These are phyloP conservation scores for Xylaria acuta DNA, from an alignment of 495 filamentous ascomycete genomes.

Conservation along the genomic window DNA sequence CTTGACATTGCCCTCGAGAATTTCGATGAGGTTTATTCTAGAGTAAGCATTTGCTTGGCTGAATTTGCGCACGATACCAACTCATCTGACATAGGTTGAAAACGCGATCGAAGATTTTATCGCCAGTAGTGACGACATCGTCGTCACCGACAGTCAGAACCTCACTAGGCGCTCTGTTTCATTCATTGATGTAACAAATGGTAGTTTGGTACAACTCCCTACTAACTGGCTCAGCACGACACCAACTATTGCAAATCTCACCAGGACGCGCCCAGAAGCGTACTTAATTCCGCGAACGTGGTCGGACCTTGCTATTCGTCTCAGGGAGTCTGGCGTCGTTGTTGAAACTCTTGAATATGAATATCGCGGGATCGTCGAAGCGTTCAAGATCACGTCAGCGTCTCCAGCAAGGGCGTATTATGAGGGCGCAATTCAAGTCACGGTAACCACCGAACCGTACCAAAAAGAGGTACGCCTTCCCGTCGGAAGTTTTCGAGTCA, in stretches of 20 bases:
- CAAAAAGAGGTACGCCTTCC: slow-evolving; percentile 34
- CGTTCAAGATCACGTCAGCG: slow-evolving; percentile 35
- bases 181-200: slow-evolving; percentile 33
- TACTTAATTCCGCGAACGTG: slow-evolving; percentile 44
- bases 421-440: slow-evolving; percentile 43
- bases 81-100: slow-evolving; percentile 33
- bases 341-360: slow-evolving; percentile 36
- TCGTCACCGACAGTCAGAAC: slow-evolving; percentile 39
- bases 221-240: slow-evolving; percentile 42
- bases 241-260: slow-evolving; percentile 41
- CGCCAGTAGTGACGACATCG: slow-evolving; percentile 32
- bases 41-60: slow-evolving; percentile 23
- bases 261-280: slow-evolving; percentile 38
- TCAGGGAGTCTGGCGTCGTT: slow-evolving; percentile 35
- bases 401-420: slow-evolving; percentile 35
- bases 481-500: slow-evolving; percentile 34
- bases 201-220: slow-evolving; percentile 33
- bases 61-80: not conserved
- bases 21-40: slow-evolving; percentile 36
- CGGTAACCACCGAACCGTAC: slow-evolving; percentile 33
- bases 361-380: slow-evolving; percentile 39
- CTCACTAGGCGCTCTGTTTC: slow-evolving; percentile 32
- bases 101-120: slow-evolving; percentile 37
- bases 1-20: slow-evolving; percentile 41
- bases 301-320: slow-evolving; percentile 37